These are phyloP conservation scores for Silene vulgaris DNA, from an alignment of 179 eudicot species.

Conservation along the genomic window DNA sequence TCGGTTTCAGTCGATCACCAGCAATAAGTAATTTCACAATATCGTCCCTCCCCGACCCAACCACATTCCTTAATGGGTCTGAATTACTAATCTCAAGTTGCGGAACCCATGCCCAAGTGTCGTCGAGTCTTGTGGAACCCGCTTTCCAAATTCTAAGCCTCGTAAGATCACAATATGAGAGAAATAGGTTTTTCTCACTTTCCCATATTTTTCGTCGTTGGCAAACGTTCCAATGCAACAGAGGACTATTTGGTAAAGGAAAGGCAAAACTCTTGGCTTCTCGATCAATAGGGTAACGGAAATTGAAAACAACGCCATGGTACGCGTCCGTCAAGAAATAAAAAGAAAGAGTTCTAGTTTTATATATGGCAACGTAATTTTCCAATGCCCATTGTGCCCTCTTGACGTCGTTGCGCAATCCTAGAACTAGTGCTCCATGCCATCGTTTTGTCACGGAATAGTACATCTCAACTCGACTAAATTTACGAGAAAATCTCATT, in stretches of 20 bases:
- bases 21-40: not conserved
- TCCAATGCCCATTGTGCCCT: not conserved
- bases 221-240: not conserved
- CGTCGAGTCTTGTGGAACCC: not conserved
- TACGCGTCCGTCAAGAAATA: not conserved
- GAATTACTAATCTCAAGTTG: not conserved
- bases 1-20: not conserved
- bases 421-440: not conserved
- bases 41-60: not conserved
- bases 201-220: not conserved
- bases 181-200: not conserved
- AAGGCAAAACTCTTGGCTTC: not conserved
- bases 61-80: not conserved
- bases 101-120: not conserved
- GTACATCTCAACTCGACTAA: not conserved
- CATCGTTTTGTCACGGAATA: not conserved
- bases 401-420: not conserved
- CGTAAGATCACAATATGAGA: not conserved
- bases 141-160: not conserved
- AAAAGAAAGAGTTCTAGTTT: not conserved
- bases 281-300: not conserved
- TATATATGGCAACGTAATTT: not conserved
- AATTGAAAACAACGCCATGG: not conserved
- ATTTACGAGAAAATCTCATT: not conserved
- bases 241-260: not conserved